Evolutionary conservation across 1,139 yeast species (phyloP).

Genomic region (Geotrichum reessii): DNA sequence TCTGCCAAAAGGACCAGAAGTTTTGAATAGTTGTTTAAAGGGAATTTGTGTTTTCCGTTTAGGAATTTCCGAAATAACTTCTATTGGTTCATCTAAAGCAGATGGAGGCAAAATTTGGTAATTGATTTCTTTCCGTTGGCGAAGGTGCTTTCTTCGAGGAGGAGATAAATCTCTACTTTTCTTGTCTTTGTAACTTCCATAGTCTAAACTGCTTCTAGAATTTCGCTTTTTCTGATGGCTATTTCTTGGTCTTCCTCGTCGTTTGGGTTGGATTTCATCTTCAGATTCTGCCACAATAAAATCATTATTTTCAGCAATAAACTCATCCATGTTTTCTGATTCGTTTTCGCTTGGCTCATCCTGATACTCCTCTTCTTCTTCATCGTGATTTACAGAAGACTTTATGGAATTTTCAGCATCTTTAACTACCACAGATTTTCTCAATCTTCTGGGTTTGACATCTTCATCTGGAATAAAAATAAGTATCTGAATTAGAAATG

Average conservation of each 20-base stretch:
- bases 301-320: constrained; percentile 16
- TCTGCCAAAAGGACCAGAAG: constrained; percentile 37
- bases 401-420: constrained; percentile 10
- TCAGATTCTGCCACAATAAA: constrained; percentile 29
- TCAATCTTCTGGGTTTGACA: constrained; percentile 13
- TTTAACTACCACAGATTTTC: constrained; percentile 18
- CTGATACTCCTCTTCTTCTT: constrained; percentile 26
- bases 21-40: constrained; percentile 29
- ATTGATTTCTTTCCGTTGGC: constrained; percentile 74
- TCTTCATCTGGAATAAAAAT: constrained; percentile 17
- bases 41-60: constrained; percentile 26
- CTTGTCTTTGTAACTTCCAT: constrained; percentile 3
- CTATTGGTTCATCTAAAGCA: constrained; percentile 40
- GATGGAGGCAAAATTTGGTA: constrained; percentile 87
- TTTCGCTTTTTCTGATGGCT: not conserved
- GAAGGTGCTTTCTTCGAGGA: constrained; percentile 55
- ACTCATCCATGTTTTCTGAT: constrained; percentile 22
- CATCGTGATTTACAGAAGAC: constrained; percentile 20
- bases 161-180: constrained; percentile 41
- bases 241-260: constrained; percentile 33
- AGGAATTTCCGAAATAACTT: constrained; percentile 26
- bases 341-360: constrained; percentile 22
- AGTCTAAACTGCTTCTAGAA: not conserved
- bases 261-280: constrained; percentile 23
- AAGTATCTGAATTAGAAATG: constrained; percentile 3